These are phyloP conservation scores for Iris macrosiphon DNA, from an alignment of 106 monocot species.

Conservation along the genomic window DNA sequence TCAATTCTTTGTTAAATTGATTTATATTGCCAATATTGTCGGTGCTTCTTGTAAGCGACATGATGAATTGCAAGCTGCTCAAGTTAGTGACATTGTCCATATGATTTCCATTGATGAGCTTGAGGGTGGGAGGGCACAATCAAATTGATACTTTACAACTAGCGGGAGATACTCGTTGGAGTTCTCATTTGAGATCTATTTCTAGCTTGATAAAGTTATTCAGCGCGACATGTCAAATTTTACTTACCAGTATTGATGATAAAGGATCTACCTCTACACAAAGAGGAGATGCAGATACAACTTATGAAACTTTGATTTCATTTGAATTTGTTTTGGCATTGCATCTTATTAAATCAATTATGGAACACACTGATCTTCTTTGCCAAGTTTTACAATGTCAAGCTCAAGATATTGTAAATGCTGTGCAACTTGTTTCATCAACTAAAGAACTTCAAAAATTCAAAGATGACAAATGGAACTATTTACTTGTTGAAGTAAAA, in stretches of 20 bases:
- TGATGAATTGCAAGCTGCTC: neutral
- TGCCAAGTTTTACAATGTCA: too few species aligned
- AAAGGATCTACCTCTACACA: neutral
- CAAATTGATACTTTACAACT: constrained; percentile 1
- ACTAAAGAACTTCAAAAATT: too few species aligned
- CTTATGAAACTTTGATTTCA: neutral
- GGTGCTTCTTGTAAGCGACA: too few species aligned
- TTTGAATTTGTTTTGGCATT: neutral
- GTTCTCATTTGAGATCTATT: neutral
- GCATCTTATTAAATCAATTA: neutral
- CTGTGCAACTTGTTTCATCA: too few species aligned
- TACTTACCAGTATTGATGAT: neutral
- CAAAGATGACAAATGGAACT: too few species aligned
- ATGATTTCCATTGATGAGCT: neutral
- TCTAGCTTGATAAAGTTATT: neutral
- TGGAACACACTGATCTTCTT: too few species aligned
- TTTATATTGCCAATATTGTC: neutral
- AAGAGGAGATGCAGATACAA: neutral
- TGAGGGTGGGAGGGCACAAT: neutral
- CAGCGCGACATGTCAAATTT: neutral
- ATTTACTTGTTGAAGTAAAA: too few species aligned
- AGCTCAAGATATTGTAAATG: too few species aligned
- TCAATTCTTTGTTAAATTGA: too few species aligned
- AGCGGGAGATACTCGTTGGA: neutral
- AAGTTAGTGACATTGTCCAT: neutral